Base-by-base conservation (phyloP, 495 filamentous ascomycete genomes). In the Stereocaulon alpinum region DNA sequence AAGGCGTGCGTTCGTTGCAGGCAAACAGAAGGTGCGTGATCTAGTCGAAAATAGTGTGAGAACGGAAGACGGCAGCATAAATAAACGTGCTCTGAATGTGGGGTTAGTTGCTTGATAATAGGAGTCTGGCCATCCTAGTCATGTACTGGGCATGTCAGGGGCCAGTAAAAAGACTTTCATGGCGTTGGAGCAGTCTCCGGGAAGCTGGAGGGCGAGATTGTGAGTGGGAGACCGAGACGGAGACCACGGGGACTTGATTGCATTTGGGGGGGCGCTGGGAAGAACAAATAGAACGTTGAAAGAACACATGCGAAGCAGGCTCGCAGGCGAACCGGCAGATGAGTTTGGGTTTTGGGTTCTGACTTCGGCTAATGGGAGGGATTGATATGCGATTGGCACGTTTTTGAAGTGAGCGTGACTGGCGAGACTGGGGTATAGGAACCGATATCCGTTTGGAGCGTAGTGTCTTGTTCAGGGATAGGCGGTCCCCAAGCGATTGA, bases 161-260 rank as follows among this genome's bases (percentile, higher is more conserved):
- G 58, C 49, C 58, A 40, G 54, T 43, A 42, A 49, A 60, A 40
- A 60, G 40, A 60, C 54, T 60, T 60, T 54, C 40, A 53, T 55
- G 40, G 40, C 40, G 48, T 59, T 59, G 56, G 56, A 59, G 56
- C 27, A 50, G 45, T 44, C 56, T 59, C 56, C 56, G 32, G 47
- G 56, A 34, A 18, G 24, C 3, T 24, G 17, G 1, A 12, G 9
- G 3, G 6, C 50, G 40, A 15, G 32, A 22, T 20, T 32, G 44
- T 40, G 45, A 51, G 20, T 11, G n/a, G 11, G 18, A 12, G 3
- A n/a, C n/a, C 6, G 22, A n/a, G n/a, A n/a, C n/a, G n/a, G 24
- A 3, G 24, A 24, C 24, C 24, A 24, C 24, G 3, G 24, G 24
- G 24, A 24, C 24, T 24, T 24, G 24, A 24, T 3, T 24, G 24